Conservation (phyloP, 164 flowering plant genomes). For the Magnolia officinalis region DNA sequence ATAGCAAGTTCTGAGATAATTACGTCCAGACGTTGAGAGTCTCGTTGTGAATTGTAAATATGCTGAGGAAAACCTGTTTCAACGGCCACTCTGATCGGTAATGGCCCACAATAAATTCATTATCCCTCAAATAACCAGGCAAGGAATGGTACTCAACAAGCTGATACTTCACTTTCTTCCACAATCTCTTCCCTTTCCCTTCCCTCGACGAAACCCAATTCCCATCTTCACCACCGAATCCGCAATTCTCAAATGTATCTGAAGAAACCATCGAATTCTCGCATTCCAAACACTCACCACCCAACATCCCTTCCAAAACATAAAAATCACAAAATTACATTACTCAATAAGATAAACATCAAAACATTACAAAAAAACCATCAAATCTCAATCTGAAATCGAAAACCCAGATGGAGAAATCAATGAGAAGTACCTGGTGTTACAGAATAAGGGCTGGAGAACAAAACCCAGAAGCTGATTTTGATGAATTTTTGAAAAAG, state of each 20-base stretch:
- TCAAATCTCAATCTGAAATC: background rate
- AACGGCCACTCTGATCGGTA: constrained; percentile 93
- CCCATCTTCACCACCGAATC: constrained; percentile 1
- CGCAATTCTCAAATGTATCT: constrained; percentile 26
- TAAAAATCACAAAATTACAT: background rate
- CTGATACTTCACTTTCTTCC: constrained; percentile 94
- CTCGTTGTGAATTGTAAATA: constrained; percentile 89
- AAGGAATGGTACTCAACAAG: constrained; percentile 87
- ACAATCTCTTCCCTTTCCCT: constrained; percentile 79
- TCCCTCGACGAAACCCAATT: constrained; percentile 11
- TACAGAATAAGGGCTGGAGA: background rate
- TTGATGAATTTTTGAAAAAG: background rate
- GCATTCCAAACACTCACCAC: background rate
- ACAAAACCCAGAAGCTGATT: background rate
- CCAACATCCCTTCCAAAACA: constrained; percentile 23
- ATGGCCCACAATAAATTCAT: constrained; percentile 81
- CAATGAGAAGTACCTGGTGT: background rate
- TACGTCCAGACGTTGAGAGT: constrained; percentile 99
- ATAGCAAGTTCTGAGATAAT: constrained; percentile 15
- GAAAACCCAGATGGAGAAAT: constrained; percentile 8
- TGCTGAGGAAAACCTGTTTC: constrained; percentile 77
- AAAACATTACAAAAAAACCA: background rate
- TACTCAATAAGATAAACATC: background rate
- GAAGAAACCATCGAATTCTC: constrained; percentile 17
- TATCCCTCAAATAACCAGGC: constrained; percentile 91